Evolutionary conservation across 2,329 filamentous ascomycete species (phyloP).

Genomic region (Aspergillus neoniger): DNA sequence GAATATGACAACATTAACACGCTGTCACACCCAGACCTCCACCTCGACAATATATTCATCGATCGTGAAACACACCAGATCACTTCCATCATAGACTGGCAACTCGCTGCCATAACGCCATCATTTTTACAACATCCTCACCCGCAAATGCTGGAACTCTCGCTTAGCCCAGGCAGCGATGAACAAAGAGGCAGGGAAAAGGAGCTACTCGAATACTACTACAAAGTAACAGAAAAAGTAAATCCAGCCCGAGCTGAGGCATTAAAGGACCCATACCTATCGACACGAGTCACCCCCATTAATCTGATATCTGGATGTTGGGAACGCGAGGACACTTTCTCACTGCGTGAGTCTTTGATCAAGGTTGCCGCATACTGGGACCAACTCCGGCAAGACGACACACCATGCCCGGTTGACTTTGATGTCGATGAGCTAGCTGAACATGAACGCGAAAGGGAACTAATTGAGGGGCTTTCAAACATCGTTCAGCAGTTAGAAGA

Average conservation of each 20-base stretch:
- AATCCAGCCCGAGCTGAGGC: slow-evolving; percentile 8
- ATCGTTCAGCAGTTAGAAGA: slow-evolving; percentile 21
- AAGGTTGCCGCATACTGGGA: slow-evolving; percentile 17
- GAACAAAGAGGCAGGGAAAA: slow-evolving; percentile 1
- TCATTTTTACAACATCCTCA: slow-evolving; percentile 16
- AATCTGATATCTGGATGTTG: slow-evolving; percentile 19
- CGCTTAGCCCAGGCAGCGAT: not conserved
- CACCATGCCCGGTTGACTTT: slow-evolving; percentile 16
- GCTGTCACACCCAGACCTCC: slow-evolving; percentile 8
- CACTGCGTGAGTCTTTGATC: slow-evolving; percentile 21
- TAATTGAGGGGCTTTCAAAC: slow-evolving; percentile 18
- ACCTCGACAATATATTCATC: slow-evolving; percentile 13
- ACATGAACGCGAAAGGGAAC: slow-evolving; percentile 19
- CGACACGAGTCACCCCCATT: slow-evolving; percentile 11
- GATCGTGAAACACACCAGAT: slow-evolving; percentile 8
- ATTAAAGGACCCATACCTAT: slow-evolving; percentile 9
- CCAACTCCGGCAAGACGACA: slow-evolving; percentile 2
- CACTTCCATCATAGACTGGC: slow-evolving; percentile 21
- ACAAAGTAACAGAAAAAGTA: slow-evolving; percentile 1
- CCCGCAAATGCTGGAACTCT: slow-evolving; percentile 19
- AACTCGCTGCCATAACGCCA: slow-evolving; percentile 14
- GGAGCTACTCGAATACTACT: slow-evolving; percentile 11
- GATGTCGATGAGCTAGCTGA: slow-evolving; percentile 13
- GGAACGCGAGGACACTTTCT: slow-evolving; percentile 23
- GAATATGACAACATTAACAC: not conserved